These are phyloP conservation scores for Gossypium laxum DNA, from an alignment of 441 rosid species.

Conservation along the genomic window DNA sequence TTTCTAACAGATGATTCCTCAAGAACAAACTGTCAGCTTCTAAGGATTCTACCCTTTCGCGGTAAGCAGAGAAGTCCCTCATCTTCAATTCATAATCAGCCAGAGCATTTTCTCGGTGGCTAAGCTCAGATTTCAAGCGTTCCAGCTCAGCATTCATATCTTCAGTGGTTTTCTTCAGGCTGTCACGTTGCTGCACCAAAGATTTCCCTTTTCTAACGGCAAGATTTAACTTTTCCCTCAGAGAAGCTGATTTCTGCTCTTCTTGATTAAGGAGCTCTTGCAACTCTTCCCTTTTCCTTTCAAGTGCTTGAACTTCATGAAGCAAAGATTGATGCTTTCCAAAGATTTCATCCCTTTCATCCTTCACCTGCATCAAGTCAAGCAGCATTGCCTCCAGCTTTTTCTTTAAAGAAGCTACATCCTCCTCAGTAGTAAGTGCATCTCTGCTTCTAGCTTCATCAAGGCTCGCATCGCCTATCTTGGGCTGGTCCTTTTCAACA, in stretches of 20 bases:
- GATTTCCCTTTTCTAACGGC: conserved; percentile 98
- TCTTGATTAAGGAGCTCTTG: conserved; percentile 63
- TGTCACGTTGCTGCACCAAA: conserved; percentile 84
- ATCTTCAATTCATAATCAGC: conserved; percentile 52
- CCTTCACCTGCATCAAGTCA: conserved; percentile 49
- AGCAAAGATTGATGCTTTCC: conserved; percentile 53
- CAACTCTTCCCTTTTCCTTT: conserved; percentile 51
- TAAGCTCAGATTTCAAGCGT: conserved; percentile 59
- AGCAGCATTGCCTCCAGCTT: conserved; percentile 59
- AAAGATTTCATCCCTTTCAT: conserved; percentile 58
- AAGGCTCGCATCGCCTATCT: conserved; percentile 23
- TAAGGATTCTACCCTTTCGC: conserved; percentile 44
- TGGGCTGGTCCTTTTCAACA: conserved; percentile 24
- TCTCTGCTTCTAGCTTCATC: conserved; percentile 36
- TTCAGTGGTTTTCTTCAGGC: conserved; percentile 71
- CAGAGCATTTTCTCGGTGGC: conserved; percentile 41
- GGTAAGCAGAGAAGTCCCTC: conserved; percentile 44
- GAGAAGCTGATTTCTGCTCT: conserved; percentile 77
- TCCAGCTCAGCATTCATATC: conserved; percentile 55
- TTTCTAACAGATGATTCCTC: conserved; percentile 57
- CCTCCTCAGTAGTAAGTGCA: conserved; percentile 32
- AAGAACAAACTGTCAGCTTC: conserved; percentile 56
- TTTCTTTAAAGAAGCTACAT: conserved; percentile 42
- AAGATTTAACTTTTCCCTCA: conserved; percentile 79
- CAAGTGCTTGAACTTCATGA: conserved; percentile 52